phyloP scores from a whole-genome alignment of 257 asterid genomes.

The Vinca minor region DNA sequence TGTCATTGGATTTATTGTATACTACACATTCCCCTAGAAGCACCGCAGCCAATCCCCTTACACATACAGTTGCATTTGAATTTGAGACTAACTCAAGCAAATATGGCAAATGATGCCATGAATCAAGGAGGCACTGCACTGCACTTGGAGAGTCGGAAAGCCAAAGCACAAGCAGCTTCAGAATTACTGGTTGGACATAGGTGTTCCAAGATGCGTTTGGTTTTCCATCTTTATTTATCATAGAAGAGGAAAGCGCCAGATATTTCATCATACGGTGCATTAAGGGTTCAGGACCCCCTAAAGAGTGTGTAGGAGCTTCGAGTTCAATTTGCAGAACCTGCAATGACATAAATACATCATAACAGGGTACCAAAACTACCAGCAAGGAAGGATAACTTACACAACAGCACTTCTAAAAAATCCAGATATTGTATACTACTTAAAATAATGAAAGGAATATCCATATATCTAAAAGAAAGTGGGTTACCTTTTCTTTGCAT shows the following conservation, averaged over 20 bases:
- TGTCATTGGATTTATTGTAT: slow-evolving; percentile 46
- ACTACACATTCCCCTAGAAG: slow-evolving; percentile 70
- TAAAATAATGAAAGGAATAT: too few relatives aligned
- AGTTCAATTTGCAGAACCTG: slow-evolving; percentile 79
- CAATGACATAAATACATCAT: slow-evolving; percentile 22
- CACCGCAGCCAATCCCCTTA: slow-evolving; percentile 71
- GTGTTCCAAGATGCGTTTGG: slow-evolving; percentile 28
- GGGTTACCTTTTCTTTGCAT: slow-evolving; percentile 77
- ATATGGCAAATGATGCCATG: slow-evolving; percentile 81
- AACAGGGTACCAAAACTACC: neutral
- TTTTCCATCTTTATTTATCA: slow-evolving; percentile 60
- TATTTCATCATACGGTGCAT: slow-evolving; percentile 89
- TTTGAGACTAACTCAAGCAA: slow-evolving; percentile 66
- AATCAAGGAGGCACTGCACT: slow-evolving; percentile 73
- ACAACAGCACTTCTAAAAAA: too few relatives aligned
- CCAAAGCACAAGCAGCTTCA: slow-evolving; percentile 76
- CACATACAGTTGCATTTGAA: slow-evolving; percentile 47
- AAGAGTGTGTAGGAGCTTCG: slow-evolving; percentile 55
- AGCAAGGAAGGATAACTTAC: neutral
- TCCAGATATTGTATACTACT: neutral
- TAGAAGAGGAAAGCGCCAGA: slow-evolving; percentile 77
- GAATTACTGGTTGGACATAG: slow-evolving; percentile 60
- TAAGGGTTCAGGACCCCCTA: slow-evolving; percentile 79
- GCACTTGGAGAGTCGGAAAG: slow-evolving; percentile 76
- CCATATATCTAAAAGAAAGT: neutral